Conservation (phyloP, 2,329 filamentous ascomycete genomes). For the Beauveria brongniartii region DNA sequence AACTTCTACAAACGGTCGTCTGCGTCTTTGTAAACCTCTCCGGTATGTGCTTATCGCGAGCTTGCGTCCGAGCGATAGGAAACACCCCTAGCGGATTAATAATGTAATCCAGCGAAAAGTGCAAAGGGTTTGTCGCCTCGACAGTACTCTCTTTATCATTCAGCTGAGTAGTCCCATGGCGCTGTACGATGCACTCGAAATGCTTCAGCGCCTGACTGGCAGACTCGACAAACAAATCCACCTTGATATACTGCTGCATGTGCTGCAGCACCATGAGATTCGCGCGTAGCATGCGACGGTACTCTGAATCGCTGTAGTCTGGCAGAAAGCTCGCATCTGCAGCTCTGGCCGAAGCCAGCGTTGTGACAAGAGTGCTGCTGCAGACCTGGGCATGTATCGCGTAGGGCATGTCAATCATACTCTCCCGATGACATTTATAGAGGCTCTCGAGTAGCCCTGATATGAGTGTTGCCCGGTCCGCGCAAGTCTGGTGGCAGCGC, state of each 20-base stretch:
- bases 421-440: constrained; percentile 6
- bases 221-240: constrained; percentile 7
- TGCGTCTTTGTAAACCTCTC: neutral
- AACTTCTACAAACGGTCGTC: neutral
- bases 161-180: neutral
- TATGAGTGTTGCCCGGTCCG: neutral
- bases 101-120: constrained; percentile 11
- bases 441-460: neutral
- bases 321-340: neutral
- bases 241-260: constrained; percentile 9
- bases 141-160: neutral
- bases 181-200: constrained; percentile 1
- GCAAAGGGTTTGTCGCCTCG: neutral
- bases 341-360: constrained; percentile 2
- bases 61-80: constrained; percentile 7
- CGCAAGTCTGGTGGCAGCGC: constrained; percentile 5
- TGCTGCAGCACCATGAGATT: constrained; percentile 4
- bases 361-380: constrained; percentile 9
- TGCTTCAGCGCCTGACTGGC: constrained; percentile 7
- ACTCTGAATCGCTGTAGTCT: neutral
- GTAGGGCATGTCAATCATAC: constrained; percentile 9
- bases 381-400: constrained; percentile 10
- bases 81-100: constrained; percentile 9
- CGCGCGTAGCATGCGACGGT: neutral
- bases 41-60: constrained; percentile 3